Conservation (phyloP, 78 protist genomes). For the Pigoraptor vietnamica region DNA sequence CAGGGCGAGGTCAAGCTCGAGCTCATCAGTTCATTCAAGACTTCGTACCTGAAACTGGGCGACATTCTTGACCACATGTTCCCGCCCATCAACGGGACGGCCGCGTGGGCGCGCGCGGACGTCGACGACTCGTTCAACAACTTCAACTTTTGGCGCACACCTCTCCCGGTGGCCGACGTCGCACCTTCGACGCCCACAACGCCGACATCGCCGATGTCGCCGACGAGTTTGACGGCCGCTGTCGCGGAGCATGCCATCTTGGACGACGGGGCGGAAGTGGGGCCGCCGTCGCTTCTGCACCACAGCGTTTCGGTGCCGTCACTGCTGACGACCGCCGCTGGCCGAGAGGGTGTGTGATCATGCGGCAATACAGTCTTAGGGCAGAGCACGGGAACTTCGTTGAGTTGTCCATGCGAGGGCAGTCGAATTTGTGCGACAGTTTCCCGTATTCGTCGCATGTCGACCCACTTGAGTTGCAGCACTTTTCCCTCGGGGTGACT, state of each 20-base stretch:
- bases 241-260: too few species aligned
- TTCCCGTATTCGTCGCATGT: too few species aligned
- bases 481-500: too few species aligned
- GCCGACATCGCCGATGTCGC: not conserved
- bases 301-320: not conserved
- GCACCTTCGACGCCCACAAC: not conserved
- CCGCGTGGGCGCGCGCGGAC: not conserved
- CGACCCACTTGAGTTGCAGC: too few species aligned
- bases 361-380: too few species aligned
- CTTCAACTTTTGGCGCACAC: conserved; percentile 10
- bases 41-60: conserved; percentile 38
- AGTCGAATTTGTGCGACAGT: too few species aligned
- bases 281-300: not conserved
- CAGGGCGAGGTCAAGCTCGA: conserved; percentile 6
- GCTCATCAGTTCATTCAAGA: not conserved
- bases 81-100: conserved; percentile 38
- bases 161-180: not conserved
- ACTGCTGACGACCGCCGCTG: not conserved
- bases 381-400: too few species aligned
- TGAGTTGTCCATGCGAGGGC: too few species aligned
- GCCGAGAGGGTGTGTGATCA: not conserved
- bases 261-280: not conserved
- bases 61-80: conserved; percentile 66
- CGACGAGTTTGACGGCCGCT: too few species aligned
- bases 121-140: not conserved